These are phyloP conservation scores for Gossypium armourianum DNA, from an alignment of 441 rosid species.

Conservation along the genomic window DNA sequence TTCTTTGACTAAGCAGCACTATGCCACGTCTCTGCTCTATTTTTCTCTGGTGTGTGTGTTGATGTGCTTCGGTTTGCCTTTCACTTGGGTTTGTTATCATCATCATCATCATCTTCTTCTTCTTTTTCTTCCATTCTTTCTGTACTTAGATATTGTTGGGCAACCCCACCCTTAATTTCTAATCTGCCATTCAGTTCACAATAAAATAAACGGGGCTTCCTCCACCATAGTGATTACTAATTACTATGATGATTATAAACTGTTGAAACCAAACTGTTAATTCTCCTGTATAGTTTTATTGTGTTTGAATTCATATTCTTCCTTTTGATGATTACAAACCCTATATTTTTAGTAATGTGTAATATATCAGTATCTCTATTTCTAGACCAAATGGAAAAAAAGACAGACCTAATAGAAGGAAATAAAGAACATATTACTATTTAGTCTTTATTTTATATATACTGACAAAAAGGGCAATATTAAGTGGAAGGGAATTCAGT, in stretches of 20 bases:
- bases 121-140: background rate
- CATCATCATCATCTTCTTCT: too few species aligned
- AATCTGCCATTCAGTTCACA: background rate
- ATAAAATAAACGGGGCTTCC: background rate
- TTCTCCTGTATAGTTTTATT: background rate
- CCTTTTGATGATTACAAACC: slow-evolving; percentile 3
- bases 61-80: background rate
- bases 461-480: slow-evolving; percentile 29
- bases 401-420: too few species aligned
- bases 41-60: background rate
- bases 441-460: slow-evolving; percentile 25
- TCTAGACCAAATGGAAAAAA: too few species aligned
- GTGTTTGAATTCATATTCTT: slow-evolving; percentile 18
- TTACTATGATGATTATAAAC: too few species aligned
- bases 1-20: background rate
- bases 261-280: background rate
- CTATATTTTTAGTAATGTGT: background rate
- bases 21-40: background rate
- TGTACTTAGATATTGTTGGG: background rate
- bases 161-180: background rate
- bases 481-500: slow-evolving; percentile 8
- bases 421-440: too few species aligned
- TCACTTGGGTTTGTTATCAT: too few species aligned
- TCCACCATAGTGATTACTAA: background rate
- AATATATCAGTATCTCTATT: too few species aligned